Base-by-base conservation (phyloP, 495 filamentous ascomycete genomes). In the Penicillium taxi region DNA sequence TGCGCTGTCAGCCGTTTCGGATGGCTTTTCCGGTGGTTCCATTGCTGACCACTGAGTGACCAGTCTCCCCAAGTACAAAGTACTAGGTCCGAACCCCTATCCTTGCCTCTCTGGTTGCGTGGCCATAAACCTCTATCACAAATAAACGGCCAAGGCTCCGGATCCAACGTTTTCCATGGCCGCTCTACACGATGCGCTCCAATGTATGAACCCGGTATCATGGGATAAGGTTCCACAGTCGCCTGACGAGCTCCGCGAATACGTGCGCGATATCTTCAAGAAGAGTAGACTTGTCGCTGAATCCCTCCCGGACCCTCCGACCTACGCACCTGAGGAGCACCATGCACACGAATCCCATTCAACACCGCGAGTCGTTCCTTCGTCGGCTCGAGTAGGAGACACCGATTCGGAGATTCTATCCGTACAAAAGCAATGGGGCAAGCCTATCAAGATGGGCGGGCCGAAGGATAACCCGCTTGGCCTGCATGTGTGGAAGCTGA, bases 341-440 rank as follows among this genome's bases (percentile, higher is more conserved):
- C 21, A 27, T 4, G 29, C 18, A 9, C 5, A 30, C 5, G 24
- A 37, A 1, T 19, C 27, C 1, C 34, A 56, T 50, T 15, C 69
- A 50, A 20, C 55, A 55, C 22, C 65, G 58, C 39, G 70, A 67
- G 38, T 81, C 34, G 61, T 61, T 7, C 45, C 64, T 6, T 82
- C 79, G 11, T 42, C 67, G 20, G 71, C 66, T 9, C 69, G 77
- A 28, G 61, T 74, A 6, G 58, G 58, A 9, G 64, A 74, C 4
- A 56, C 70, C n/a, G 56, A 69, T 18, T 50, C 66, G 3, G 55
- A 68, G 11, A 55, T 70, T 13, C 59, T 58, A 12, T 45, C 61
- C n/a, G 53, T 94, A 6, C 80, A 79, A 33, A 81, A 83, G 36
- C 73, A 84, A 67, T 96, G 90, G 90, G 74, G 78, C 30, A 94